These are phyloP conservation scores for Colletotrichum plurivorum DNA, from an alignment of 2,329 filamentous ascomycete genomes.

Conservation along the genomic window DNA sequence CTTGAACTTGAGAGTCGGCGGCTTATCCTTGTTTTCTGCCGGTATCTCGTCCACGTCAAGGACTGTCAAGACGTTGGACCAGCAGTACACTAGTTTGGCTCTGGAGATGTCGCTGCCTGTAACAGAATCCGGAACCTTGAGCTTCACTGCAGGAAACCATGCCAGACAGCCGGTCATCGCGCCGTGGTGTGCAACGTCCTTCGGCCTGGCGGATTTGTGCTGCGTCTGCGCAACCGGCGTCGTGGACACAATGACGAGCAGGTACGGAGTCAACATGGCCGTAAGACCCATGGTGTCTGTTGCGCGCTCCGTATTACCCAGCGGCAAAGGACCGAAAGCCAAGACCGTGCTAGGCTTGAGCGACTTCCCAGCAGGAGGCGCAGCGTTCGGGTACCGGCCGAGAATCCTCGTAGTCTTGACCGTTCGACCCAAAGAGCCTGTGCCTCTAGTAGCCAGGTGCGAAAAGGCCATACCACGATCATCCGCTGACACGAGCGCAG, in stretches of 20 bases:
- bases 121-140: slow-evolving; percentile 81
- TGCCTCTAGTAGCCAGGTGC: slow-evolving; percentile 91
- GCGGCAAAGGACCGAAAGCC: slow-evolving; percentile 88
- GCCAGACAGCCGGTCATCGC: slow-evolving; percentile 94
- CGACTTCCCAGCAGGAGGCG: slow-evolving; percentile 72
- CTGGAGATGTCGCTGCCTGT: slow-evolving; percentile 79
- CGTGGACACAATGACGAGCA: slow-evolving; percentile 96
- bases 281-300: slow-evolving; percentile 92
- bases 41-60: slow-evolving; percentile 86
- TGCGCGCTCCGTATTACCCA: slow-evolving; percentile 93
- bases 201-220: slow-evolving; percentile 91
- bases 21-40: slow-evolving; percentile 80
- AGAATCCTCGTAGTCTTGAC: slow-evolving; percentile 93
- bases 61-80: slow-evolving; percentile 97
- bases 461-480: slow-evolving; percentile 98
- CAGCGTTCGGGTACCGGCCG: slow-evolving; percentile 86
- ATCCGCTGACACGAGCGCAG: slow-evolving; percentile 94
- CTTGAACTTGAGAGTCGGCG: slow-evolving; percentile 83
- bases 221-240: slow-evolving; percentile 97
- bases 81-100: slow-evolving; percentile 95
- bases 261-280: slow-evolving; percentile 94
- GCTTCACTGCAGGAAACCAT: slow-evolving; percentile 96
- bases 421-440: slow-evolving; percentile 85
- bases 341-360: slow-evolving; percentile 95
- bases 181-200: slow-evolving; percentile 90